Conservation (phyloP, 2,329 filamentous ascomycete species). For the Verticillium zaregamsianum region DNA sequence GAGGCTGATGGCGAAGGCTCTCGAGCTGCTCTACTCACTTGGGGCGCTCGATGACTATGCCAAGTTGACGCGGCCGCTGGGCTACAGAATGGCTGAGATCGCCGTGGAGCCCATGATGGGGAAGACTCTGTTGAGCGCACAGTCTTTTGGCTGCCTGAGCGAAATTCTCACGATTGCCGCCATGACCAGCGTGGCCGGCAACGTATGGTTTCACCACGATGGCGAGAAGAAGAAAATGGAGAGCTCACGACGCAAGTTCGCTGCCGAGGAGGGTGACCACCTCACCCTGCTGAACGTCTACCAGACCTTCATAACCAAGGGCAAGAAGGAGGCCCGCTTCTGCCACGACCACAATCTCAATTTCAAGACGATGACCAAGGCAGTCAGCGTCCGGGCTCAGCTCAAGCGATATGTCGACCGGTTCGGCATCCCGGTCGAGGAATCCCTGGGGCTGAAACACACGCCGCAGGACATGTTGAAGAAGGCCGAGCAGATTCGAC, state of each 20-base stretch:
- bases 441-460: conserved; percentile 41
- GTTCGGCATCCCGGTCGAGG: conserved; percentile 69
- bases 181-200: conserved; percentile 84
- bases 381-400: conserved; percentile 82
- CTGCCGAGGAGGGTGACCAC: conserved; percentile 90
- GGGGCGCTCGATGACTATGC: conserved; percentile 86
- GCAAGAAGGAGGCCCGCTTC: conserved; percentile 79
- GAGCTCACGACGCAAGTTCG: conserved; percentile 72
- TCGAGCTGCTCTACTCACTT: conserved; percentile 83
- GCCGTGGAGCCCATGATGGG: conserved; percentile 95
- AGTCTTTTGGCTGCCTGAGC: conserved; percentile 70
- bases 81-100: conserved; percentile 86
- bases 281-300: conserved; percentile 92
- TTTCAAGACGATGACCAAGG: conserved; percentile 76
- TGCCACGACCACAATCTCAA: conserved; percentile 85
- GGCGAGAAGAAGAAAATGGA: conserved; percentile 74
- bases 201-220: conserved; percentile 77
- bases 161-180: conserved; percentile 90
- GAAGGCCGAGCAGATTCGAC: conserved; percentile 69
- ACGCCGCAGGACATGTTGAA: conserved; percentile 18
- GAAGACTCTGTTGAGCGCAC: conserved; percentile 74
- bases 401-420: conserved; percentile 82
- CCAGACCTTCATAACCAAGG: conserved; percentile 77
- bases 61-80: conserved; percentile 85
- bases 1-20: conserved; percentile 76